A percentile compares a stretch with the other conserved stretches of the same genome.
These are phyloP conservation scores for Fusarium dlaminii DNA, from an alignment of 2,329 filamentous ascomycete genomes.

Conservation along the genomic window DNA sequence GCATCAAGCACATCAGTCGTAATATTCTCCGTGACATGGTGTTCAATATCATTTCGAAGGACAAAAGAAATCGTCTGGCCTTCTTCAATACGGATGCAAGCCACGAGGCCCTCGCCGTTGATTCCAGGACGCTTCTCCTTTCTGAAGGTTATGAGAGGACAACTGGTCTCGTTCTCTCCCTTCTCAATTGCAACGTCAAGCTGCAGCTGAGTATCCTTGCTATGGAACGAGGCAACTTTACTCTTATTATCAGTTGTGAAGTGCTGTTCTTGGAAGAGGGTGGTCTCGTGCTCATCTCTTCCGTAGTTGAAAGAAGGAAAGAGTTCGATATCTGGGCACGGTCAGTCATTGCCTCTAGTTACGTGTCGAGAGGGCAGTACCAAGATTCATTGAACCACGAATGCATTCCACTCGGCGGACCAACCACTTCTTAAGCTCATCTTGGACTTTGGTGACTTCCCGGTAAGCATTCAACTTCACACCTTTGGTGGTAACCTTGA, in stretches of 20 bases:
- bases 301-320: constrained; percentile 80
- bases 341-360: not conserved
- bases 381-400: constrained; percentile 70
- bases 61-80: constrained; percentile 77
- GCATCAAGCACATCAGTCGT: constrained; percentile 66
- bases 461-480: constrained; percentile 62
- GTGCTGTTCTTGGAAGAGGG: constrained; percentile 58
- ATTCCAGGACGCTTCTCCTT: constrained; percentile 62
- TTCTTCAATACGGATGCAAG: constrained; percentile 67
- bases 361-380: constrained; percentile 42
- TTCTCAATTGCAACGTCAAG: constrained; percentile 74
- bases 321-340: constrained; percentile 68
- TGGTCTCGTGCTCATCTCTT: constrained; percentile 67
- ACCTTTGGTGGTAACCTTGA: constrained; percentile 59
- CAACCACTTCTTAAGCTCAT: constrained; percentile 75
- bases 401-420: constrained; percentile 78
- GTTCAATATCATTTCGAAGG: constrained; percentile 68
- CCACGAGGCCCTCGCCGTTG: constrained; percentile 70
- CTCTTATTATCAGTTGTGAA: constrained; percentile 54
- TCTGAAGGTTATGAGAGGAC: constrained; percentile 64
- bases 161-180: constrained; percentile 52
- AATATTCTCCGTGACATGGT: constrained; percentile 67
- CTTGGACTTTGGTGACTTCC: constrained; percentile 63
- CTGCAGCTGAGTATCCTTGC: constrained; percentile 67
- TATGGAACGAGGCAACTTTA: constrained; percentile 71